Base-by-base conservation (phyloP, 768 basidiomycete genomes). In the Mrakia blollopis region DNA sequence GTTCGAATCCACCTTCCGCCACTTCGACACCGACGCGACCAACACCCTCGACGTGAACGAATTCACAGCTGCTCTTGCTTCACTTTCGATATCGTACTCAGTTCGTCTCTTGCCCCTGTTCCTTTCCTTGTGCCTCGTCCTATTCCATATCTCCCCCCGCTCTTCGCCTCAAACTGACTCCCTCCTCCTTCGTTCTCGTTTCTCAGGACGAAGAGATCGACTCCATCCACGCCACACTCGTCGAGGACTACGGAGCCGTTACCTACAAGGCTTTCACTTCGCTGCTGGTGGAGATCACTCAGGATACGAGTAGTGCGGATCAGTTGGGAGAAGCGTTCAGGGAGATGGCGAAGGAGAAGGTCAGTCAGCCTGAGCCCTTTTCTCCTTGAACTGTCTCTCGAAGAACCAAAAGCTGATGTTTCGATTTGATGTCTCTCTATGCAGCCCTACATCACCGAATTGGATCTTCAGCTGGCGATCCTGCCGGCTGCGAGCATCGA, bases 1-100 rank as follows among this genome's bases (percentile, higher is more conserved):
- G 81, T 96, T 97, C 80, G 96, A 98, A 83, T 89, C 91, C 82
- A 96, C 94, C 0, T 98, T 99, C 89, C 89, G 95, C 72, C 95
- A 98, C 85, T 99, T 99, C 81, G 96, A 98, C 84, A 89, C 89
- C 79, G 94, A 98, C 80, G 91, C 92, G 80, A 89, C 91, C 54
- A 97, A 98, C 82, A 94, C 93, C 0, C 88, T 98, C 54, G 89
- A 87, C 77, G 82, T 90, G 77, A 87, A 92, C 9, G 94, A 98
- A 83, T 91, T 97, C 88, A 88, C 91, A n/a, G 92, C 93, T 16
- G 97, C 97, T 1, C 86, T 99, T 23, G 94, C 95, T 2, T 94
- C 92, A 84, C 86, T 98, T 54, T 95, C 96, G 0, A 92, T 99
- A 74, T 91, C 94, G 28, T 98, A 96, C 82, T 91, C 92, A 21